Evolutionary conservation across 169 alveolate genomes (phyloP).

Genomic region (Plasmodium blacklocki): DNA sequence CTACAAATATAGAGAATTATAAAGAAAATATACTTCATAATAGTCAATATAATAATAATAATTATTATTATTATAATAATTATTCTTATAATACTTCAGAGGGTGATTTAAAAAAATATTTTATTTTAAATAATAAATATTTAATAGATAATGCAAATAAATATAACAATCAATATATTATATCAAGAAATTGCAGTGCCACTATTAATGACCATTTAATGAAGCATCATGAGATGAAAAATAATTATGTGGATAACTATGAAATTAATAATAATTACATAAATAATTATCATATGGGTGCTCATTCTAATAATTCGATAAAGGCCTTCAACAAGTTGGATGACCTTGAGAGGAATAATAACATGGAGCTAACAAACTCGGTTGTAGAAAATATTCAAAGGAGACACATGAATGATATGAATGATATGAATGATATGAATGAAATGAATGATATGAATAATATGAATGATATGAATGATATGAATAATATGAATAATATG

Average conservation of each 20-base stretch:
- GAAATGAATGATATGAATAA: too few relatives aligned
- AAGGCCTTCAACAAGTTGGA: too few relatives aligned
- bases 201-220: not conserved
- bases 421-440: too few relatives aligned
- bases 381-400: too few relatives aligned
- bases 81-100: not conserved
- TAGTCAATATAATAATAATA: not conserved
- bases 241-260: not conserved
- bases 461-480: too few relatives aligned
- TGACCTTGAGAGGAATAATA: too few relatives aligned
- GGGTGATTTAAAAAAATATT: not conserved
- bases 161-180: not conserved
- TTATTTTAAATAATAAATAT: not conserved
- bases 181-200: not conserved
- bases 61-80: not conserved
- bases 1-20: not conserved
- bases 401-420: too few relatives aligned
- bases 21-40: not conserved
- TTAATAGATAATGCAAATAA: slow-evolving; percentile 3
- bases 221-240: not conserved
- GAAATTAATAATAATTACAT: not conserved
- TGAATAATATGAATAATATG: too few relatives aligned
- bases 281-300: too few relatives aligned
- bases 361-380: too few relatives aligned
- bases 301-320: too few relatives aligned